These are phyloP conservation scores for Thymus quinquecostatus DNA, from an alignment of 257 asterid species.

Conservation along the genomic window DNA sequence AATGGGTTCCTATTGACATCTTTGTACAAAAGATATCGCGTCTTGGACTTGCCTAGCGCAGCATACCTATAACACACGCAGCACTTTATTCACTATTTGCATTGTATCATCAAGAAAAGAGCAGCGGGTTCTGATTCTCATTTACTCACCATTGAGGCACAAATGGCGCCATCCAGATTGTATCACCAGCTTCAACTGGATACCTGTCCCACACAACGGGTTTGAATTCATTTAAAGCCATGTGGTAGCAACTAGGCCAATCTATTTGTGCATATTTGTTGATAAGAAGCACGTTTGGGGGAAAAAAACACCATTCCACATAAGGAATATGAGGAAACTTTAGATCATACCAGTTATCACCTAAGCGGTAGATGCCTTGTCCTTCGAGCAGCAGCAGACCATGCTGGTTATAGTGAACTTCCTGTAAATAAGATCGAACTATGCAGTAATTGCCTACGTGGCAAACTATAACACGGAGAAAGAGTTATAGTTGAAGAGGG, in stretches of 20 bases:
- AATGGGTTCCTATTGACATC: constrained; percentile 88
- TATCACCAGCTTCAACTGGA: constrained; percentile 93
- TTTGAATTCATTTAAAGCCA: not conserved
- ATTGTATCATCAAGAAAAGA: not conserved
- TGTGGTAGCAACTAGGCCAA: too few relatives aligned
- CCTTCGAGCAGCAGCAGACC: constrained; percentile 95
- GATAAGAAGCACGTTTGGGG: not conserved
- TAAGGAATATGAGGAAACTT: not conserved
- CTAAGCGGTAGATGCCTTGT: constrained; percentile 90
- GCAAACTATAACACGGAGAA: not conserved
- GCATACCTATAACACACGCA: constrained; percentile 61
- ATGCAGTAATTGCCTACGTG: not conserved
- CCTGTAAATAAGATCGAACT: constrained; percentile 46
- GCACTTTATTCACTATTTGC: too few relatives aligned
- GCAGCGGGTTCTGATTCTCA: constrained; percentile 1
- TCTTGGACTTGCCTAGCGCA: constrained; percentile 80
- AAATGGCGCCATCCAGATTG: constrained; percentile 98
- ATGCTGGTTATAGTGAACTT: constrained; percentile 94
- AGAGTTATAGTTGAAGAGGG: not conserved
- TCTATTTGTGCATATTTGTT: not conserved
- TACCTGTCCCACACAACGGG: constrained; percentile 60
- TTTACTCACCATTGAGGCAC: constrained; percentile 91
- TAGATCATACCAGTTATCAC: constrained; percentile 79
- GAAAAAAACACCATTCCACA: not conserved
- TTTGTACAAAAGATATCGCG: constrained; percentile 88